These are phyloP conservation scores for Gynostemma pentaphyllum DNA, from an alignment of 306 rosid species.

Conservation along the genomic window DNA sequence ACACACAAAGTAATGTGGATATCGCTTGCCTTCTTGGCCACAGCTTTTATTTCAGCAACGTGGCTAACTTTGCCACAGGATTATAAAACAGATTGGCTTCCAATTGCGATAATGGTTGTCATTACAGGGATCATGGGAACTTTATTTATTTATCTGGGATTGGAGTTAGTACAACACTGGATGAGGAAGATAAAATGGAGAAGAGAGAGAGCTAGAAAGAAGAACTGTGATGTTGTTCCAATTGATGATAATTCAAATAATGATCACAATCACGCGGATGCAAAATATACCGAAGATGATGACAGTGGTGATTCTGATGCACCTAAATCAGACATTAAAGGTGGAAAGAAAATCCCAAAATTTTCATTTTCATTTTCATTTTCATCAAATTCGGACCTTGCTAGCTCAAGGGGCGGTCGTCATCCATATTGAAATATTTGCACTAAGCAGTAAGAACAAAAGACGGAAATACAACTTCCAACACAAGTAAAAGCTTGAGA, in stretches of 20 bases:
- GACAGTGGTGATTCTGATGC: neutral
- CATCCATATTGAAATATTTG: neutral
- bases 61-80: slow-evolving; percentile 45
- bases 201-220: slow-evolving; percentile 17
- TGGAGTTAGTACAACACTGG: slow-evolving; percentile 39
- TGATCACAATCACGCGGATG: no score
- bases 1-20: slow-evolving; percentile 64
- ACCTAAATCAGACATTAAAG: neutral
- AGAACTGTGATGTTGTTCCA: neutral
- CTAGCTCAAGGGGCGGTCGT: neutral
- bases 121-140: slow-evolving; percentile 43
- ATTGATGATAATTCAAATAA: neutral
- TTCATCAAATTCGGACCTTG: neutral
- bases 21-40: slow-evolving; percentile 50
- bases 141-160: slow-evolving; percentile 32
- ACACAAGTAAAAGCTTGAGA: no score
- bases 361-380: neutral
- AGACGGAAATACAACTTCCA: no score
- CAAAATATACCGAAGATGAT: no score
- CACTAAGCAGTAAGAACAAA: no score
- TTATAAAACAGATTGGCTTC: slow-evolving; percentile 19
- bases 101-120: slow-evolving; percentile 26
- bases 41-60: slow-evolving; percentile 47
- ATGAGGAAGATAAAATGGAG: slow-evolving; percentile 46
- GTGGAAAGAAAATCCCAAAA: no score